Conservation (phyloP, 2,329 filamentous ascomycete species). For the Diaporthe nobilis region DNA sequence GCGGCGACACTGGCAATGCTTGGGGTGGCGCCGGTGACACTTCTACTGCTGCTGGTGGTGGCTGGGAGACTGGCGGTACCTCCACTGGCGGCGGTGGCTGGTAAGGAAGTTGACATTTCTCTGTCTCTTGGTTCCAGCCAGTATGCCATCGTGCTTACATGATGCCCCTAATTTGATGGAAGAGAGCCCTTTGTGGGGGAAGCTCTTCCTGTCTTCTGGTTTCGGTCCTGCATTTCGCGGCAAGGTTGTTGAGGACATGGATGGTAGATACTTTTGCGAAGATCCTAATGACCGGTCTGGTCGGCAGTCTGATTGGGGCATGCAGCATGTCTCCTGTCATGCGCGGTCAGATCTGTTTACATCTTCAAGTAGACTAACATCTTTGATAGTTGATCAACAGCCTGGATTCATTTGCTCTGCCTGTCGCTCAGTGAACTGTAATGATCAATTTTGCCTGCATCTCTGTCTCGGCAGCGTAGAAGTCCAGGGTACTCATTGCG, state of each 20-base stretch:
- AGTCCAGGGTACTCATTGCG: not conserved
- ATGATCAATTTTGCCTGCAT: not conserved
- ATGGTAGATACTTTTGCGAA: conserved; percentile 24
- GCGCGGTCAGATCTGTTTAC: conserved; percentile 34
- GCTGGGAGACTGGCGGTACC: conserved; percentile 7
- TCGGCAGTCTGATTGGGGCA: conserved; percentile 32
- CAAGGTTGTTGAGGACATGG: conserved; percentile 36
- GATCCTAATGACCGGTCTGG: conserved; percentile 6
- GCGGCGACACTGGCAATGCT: too few species aligned
- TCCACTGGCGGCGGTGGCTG: conserved; percentile 28
- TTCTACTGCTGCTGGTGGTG: not conserved
- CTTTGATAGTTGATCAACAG: conserved; percentile 32
- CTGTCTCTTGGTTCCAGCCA: not conserved
- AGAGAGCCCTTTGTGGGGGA: not conserved
- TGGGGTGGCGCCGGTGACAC: too few species aligned
- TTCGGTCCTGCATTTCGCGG: not conserved
- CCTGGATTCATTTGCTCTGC: conserved; percentile 3
- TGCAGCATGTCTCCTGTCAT: conserved; percentile 31
- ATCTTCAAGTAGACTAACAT: conserved; percentile 34
- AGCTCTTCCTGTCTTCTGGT: not conserved
- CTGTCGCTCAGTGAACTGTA: not conserved
- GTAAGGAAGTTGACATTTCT: conserved; percentile 5
- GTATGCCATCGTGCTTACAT: not conserved
- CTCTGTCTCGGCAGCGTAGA: not conserved
- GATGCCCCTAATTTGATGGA: not conserved